Conservation (phyloP, 164 flowering plant genomes). For the Saururus chinensis region DNA sequence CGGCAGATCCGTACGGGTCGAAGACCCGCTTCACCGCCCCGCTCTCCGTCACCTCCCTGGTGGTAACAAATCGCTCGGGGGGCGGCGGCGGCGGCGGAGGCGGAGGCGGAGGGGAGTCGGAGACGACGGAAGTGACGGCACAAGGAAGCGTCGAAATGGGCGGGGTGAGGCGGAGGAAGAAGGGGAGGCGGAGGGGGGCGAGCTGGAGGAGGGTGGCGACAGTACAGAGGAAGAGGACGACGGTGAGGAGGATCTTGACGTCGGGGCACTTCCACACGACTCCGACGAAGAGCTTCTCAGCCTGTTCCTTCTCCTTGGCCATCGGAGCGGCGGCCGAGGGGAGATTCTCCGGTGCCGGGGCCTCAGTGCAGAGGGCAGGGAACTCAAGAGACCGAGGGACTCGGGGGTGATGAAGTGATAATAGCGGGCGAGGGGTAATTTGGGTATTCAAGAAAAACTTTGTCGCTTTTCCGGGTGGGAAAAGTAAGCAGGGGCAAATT, state of each 20-base stretch:
- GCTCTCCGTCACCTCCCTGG: conserved; percentile 1
- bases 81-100: conserved; percentile 2
- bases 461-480: too few relatives aligned
- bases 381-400: not conserved
- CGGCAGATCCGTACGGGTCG: conserved; percentile 56
- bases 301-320: conserved; percentile 21
- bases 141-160: too few relatives aligned
- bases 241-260: conserved; percentile 41
- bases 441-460: not conserved
- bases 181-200: conserved; percentile 30
- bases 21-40: conserved; percentile 45
- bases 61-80: not conserved
- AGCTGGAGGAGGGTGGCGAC: conserved; percentile 41
- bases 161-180: too few relatives aligned
- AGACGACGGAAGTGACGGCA: not conserved
- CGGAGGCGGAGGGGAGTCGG: conserved; percentile 13
- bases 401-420: not conserved
- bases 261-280: conserved; percentile 59
- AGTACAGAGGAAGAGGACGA: conserved; percentile 39
- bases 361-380: not conserved
- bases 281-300: conserved; percentile 42
- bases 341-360: not conserved
- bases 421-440: not conserved
- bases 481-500: too few relatives aligned
- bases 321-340: conserved; percentile 1